Evolutionary conservation across 495 filamentous ascomycete species (phyloP).

Genomic region (Hyaloscypha bicolor): DNA sequence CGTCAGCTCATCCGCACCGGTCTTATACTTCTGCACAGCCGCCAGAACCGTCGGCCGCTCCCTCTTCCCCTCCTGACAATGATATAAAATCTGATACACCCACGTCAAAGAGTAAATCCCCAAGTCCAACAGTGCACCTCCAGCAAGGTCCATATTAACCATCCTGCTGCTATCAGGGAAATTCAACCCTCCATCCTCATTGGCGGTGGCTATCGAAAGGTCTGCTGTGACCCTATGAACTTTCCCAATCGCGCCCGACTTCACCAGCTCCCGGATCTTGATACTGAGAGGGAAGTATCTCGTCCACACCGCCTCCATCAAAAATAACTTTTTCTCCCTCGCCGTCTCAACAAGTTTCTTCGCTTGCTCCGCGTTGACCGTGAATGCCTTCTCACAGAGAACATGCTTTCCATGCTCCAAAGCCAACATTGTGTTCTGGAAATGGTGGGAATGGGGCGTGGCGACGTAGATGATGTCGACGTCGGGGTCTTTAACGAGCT

Average conservation of each 20-base stretch:
- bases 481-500: conserved; percentile 54
- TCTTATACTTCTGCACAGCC: conserved; percentile 74
- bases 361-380: conserved; percentile 82
- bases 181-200: conserved; percentile 37
- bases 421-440: conserved; percentile 79
- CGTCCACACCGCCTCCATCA: conserved; percentile 98
- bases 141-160: conserved; percentile 84
- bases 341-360: conserved; percentile 75
- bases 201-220: conserved; percentile 48
- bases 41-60: conserved; percentile 48
- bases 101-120: conserved; percentile 91
- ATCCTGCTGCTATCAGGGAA: conserved; percentile 68
- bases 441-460: conserved; percentile 95
- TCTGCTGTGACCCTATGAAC: conserved; percentile 80
- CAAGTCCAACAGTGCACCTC: conserved; percentile 81
- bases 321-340: conserved; percentile 77
- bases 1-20: conserved; percentile 82
- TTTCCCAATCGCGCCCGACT: conserved; percentile 59
- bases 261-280: conserved; percentile 72
- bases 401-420: conserved; percentile 81
- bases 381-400: conserved; percentile 92
- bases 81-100: conserved; percentile 89
- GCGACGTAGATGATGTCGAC: conserved; percentile 92
- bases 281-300: conserved; percentile 78
- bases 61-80: conserved; percentile 41